Base-by-base conservation (phyloP, 768 basidiomycete species). In the Leccinum truebloodii region DNA sequence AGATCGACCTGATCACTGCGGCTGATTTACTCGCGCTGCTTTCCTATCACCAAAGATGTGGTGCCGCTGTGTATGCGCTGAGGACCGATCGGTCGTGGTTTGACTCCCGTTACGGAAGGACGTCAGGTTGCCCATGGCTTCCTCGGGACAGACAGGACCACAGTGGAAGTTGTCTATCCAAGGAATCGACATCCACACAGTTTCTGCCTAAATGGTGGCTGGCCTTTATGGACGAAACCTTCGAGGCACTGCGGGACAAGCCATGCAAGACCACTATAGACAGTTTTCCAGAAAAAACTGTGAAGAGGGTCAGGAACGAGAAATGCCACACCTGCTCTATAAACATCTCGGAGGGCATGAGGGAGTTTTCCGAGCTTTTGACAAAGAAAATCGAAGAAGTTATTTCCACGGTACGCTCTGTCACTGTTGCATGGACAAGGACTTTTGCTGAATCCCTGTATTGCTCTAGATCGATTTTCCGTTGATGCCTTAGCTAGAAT, bases 1-100 rank as follows among this genome's bases (percentile, higher is more conserved):
- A 75, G 39, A 65, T 77, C 4, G 54, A 56, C 1, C 12, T 70
- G 32, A 68, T 78, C 26, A 66, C 62, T 26, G 71, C 68, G 1
- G 18, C 58, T 5, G 69, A 69, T 20, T 57, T 77, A 3, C 69
- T 73, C n/a, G 41, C 56, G 5, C 54, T 76, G 12, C 59, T 73
- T 3, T 52, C 60, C 20, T 71, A 71, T 35, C 69, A 69, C 41
- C 18, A 35, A 10, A 46, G 32, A 6, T 72, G 66, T 4, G 54
- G 61, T 6, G 34, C 61, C 4, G 61, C 63, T 8, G 63, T 63
- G 6, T 59, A 60, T 30, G 49, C 41, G 1, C 46, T 64, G 24
- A 51, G 39, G 28, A 9, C 0, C 2, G 20, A 69, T 28, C 4
- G 59, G 0, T 59, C 52, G 5, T 68, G 68, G 65, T 66, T 70